phyloP scores from a whole-genome alignment of 306 rosid species.

The Sophora flavescens region DNA sequence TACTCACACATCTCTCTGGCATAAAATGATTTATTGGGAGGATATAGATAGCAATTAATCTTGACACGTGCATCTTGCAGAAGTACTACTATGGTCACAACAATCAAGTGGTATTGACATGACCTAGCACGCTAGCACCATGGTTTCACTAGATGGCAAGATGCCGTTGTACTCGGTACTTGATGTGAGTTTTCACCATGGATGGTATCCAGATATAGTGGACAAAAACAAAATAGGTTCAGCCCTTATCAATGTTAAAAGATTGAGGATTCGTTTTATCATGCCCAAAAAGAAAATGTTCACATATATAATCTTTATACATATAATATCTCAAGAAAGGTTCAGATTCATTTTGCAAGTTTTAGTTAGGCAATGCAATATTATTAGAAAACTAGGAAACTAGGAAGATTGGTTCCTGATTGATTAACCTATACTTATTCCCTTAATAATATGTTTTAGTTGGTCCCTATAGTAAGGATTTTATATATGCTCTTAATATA shows the following conservation, averaged over 20 bases:
- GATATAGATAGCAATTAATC: neutral
- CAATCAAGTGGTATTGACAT: constrained; percentile 46
- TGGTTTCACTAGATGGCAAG: constrained; percentile 46
- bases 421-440: neutral
- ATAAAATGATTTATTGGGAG: constrained; percentile 7
- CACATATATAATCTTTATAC: no score
- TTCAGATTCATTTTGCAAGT: neutral
- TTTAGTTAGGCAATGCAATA: neutral
- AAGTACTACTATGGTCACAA: constrained; percentile 36
- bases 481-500: neutral
- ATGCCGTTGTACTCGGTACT: constrained; percentile 47
- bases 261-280: constrained; percentile 16
- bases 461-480: neutral
- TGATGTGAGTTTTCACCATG: constrained; percentile 44
- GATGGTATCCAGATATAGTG: constrained; percentile 36
- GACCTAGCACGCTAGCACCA: constrained; percentile 50
- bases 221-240: constrained; percentile 35
- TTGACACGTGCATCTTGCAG: constrained; percentile 37
- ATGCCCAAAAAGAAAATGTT: no score
- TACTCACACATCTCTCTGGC: neutral
- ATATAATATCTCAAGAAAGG: no score
- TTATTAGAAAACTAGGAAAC: neutral
- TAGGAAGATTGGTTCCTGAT: neutral
- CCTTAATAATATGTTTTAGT: neutral
- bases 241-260: neutral